phyloP scores from a whole-genome alignment of 2,329 filamentous ascomycete species.

The Lomentospora prolificans region DNA sequence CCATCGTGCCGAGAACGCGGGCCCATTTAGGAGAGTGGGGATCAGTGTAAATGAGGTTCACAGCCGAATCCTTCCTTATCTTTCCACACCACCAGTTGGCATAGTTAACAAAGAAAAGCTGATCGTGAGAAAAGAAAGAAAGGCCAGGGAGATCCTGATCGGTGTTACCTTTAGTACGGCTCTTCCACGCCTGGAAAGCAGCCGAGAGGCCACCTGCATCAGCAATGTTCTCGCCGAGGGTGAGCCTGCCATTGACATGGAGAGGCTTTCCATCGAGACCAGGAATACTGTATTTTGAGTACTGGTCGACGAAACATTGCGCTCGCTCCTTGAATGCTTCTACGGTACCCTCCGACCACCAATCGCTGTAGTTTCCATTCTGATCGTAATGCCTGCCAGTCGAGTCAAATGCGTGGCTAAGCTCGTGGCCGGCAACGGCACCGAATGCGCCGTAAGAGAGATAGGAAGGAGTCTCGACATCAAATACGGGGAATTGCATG shows the following conservation, averaged over 20 bases:
- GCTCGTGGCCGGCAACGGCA: conserved; percentile 56
- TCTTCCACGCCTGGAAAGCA: conserved; percentile 56
- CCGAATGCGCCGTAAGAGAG: conserved; percentile 62
- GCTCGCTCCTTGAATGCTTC: conserved; percentile 47
- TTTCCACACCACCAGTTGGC: conserved; percentile 60
- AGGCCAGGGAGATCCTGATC: conserved; percentile 50
- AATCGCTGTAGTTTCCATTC: conserved; percentile 53
- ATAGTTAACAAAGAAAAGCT: conserved; percentile 60
- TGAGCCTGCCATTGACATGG: conserved; percentile 53
- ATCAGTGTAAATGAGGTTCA: conserved; percentile 50
- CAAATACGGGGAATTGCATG: conserved; percentile 59
- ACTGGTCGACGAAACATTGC: conserved; percentile 61
- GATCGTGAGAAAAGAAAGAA: conserved; percentile 52
- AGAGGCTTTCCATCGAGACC: conserved; percentile 46
- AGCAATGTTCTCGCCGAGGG: conserved; percentile 61
- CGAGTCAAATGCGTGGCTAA: conserved; percentile 62
- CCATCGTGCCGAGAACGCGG: conserved; percentile 52
- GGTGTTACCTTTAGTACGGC: conserved; percentile 39
- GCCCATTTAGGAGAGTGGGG: conserved; percentile 55
- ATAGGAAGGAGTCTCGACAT: conserved; percentile 52
- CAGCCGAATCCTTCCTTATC: conserved; percentile 45
- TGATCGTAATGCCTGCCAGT: conserved; percentile 55
- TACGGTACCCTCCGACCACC: conserved; percentile 55
- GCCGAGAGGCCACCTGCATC: conserved; percentile 58
- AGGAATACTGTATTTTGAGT: conserved; percentile 47